Base-by-base conservation (phyloP, 2,329 filamentous ascomycete species). In the Ascochyta pisi region DNA sequence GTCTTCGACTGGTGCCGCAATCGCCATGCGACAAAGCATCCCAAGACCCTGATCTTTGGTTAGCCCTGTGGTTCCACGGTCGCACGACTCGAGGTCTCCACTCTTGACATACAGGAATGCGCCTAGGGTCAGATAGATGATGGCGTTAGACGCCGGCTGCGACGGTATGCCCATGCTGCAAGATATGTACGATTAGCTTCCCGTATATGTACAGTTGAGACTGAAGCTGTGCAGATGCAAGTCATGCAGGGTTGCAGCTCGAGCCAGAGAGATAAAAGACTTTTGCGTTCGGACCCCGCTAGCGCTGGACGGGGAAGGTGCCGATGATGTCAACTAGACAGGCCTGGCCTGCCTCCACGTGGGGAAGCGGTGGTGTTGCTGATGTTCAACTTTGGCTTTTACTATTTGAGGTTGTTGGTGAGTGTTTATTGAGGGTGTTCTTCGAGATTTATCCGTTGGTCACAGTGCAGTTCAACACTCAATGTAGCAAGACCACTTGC, bases 91-190 rank as follows among this genome's bases (percentile, higher is more conserved):
- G 41, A n/a, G 15, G 15, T 42, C 38, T 50, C 45, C 39, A 52
- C 46, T 53, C 15, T 40, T 35, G 33, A 67, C 85, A 54, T 80
- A 94, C 91, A 95, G 79, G 73, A 95, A 95, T 45, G 82, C 80
- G 61, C 84, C 89, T 79, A 92, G 93, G 45, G 89, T 91, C 49
- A 91, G 79, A 73, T 93, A 94, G 73, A 95, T 89, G 73, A 94
- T 82, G 81, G 90, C 90, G 80, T 94, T 92, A 29, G 90, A 93
- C 71, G 90, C 90, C 82, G 84, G 79, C 52, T 81, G 86, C 1
- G 91, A 93, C 55, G 89, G 90, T 64, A 88, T 83, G 19, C 89
- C 89, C 91, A 94, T 95, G 43, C 38, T 61, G 42, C 9, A 51
- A 27, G 3, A 43, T 56, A 34, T 46, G n/a, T 27, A 42, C 37